Base-by-base conservation (phyloP, 108 stramenopile genomes). In the Pinguiococcus pyrenoidosus region DNA sequence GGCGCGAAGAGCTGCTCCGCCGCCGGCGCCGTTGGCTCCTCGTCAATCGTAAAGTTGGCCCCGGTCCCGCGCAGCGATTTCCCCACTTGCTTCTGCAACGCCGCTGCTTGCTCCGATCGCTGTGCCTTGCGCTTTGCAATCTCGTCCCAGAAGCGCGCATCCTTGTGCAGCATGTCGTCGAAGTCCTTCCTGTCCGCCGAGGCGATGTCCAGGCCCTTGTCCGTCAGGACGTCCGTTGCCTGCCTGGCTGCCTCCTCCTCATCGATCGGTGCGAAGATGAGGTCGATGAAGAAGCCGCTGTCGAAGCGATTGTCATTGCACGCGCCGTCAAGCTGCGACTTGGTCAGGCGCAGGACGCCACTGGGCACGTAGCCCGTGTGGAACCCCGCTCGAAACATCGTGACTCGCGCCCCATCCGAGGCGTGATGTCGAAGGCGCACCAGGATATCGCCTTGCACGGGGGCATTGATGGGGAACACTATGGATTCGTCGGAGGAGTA, bases 311-410 rank as follows among this genome's bases (percentile, higher is more conserved):
- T 58, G 39, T 96, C 94, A 20, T 51, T 62, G 42, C 86, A 85
- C 8, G 91, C 86, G 22, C 90, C 89, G 62, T 96, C 94, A 50
- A 96, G 69, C 57, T 96, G 84, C 9, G 77, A 49, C 63, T 90
- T 92, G 3, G 79, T 82, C 32, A 96, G 55, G 23, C 91, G 58
- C 62, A 96, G 58, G 2, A 92, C 87, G 12, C 87, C 87, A 25
- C 81, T 73, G 1, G 84, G 81, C 16, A 85, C 78, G 44, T 88
- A 92, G 2, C 94, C 94, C 8, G 89, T 92, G 65, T 97, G 92
- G 45, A 97, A 88, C 21, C 87, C 92, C 7, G 87, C 87, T 38
- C 95, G 77, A 49, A 93, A 97, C 89, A 97, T 93, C 41, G 72
- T 70, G 10, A 87, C 68, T 7, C 87, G 68, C 54, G 79, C 69